A percentile compares a stretch with the other conserved stretches of the same genome.
These are phyloP conservation scores for Eucalyptus marginata DNA, from an alignment of 345 rosid species.

Conservation along the genomic window DNA sequence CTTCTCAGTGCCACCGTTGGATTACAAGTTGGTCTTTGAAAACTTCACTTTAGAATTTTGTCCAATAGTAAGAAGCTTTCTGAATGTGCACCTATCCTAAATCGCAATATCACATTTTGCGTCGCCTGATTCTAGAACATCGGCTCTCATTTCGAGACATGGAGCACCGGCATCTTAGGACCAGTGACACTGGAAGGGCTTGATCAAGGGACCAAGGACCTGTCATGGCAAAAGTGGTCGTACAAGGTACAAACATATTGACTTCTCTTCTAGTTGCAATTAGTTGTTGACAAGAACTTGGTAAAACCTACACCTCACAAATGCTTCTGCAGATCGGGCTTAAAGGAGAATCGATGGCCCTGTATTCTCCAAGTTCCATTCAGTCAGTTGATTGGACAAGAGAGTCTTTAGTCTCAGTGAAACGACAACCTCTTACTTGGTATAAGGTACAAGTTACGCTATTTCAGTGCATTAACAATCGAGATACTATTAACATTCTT, in stretches of 20 bases:
- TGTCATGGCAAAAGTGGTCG: constrained; percentile 82
- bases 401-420: constrained; percentile 19
- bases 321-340: constrained; percentile 46
- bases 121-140: constrained; percentile 29
- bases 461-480: background rate
- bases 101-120: background rate
- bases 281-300: background rate
- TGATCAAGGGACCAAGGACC: constrained; percentile 48
- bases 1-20: constrained; percentile 28
- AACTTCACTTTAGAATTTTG: background rate
- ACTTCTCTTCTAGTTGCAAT: background rate
- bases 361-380: constrained; percentile 29
- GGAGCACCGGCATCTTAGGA: constrained; percentile 62
- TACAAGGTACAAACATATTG: constrained; percentile 33
- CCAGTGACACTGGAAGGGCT: constrained; percentile 57
- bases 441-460: constrained; percentile 39
- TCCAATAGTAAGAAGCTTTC: background rate
- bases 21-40: constrained; percentile 5
- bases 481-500: background rate
- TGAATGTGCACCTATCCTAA: background rate
- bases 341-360: constrained; percentile 56
- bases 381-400: constrained; percentile 42
- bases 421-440: constrained; percentile 60
- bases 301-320: background rate
- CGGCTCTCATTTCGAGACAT: constrained; percentile 64